Evolutionary conservation across 177 flowering plant species (phyloP), one percentile per base, ranked within the genome.

Genomic region (Vitis hybrid): DNA sequence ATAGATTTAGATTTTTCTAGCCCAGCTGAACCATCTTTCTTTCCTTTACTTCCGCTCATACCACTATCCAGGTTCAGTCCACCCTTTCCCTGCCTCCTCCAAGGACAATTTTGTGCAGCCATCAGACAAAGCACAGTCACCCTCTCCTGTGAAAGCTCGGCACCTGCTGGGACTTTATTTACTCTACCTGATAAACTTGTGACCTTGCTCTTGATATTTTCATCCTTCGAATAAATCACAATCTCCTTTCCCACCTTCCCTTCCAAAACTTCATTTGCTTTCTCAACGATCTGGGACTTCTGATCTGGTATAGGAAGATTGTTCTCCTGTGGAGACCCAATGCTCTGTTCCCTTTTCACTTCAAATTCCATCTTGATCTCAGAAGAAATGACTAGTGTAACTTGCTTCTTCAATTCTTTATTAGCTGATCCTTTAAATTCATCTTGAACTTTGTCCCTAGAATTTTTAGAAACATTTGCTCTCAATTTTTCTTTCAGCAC

Each of bases 31-130:
- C 55, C 70, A 67, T 31, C 22, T 61, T 70, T 76, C 72, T 70
- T 82, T 20, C 12, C 73, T 68, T 77, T 73, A 48, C n/a, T 75
- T 77, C 58, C 76, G 53, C 50, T 53, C 34, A 29, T 49, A 61
- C 54, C 50, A 57, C 54, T 57, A 20, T 64, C 45, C 20, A 52
- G 11, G 9, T 59, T 61, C 20, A 68, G 64, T 68, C 76, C 49
- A 22, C 20, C 51, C 69, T 81, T 81, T 7, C 63, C 82, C 61
- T 77, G 78, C 68, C 71, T 82, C 90, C 81, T 82, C 90, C 81
- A 82, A 5, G 94, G 88, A 76, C 84, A 82, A 70, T 74, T 63
- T 67, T 78, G 66, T 66, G 82, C 82, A 80, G 89, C 88, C 86
- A 81, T 84, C 71, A 86, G 63, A 70, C 80, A 90, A 64, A 63